phyloP scores from a whole-genome alignment of 805 yeast species.

The Saccharomyces cerevisiae region DNA sequence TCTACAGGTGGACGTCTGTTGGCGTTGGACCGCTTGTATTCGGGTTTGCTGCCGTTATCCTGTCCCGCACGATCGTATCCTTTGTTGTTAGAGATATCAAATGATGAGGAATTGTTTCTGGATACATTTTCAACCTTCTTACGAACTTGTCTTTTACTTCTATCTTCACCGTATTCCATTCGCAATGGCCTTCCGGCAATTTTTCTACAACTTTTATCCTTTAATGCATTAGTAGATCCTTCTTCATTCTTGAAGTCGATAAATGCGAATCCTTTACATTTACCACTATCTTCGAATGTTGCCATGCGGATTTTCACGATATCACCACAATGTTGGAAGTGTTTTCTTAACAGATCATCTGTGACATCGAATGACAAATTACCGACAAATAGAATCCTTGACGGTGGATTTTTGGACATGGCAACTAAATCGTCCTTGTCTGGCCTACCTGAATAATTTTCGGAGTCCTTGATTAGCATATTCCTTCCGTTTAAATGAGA shows the following conservation, averaged over 20 bases:
- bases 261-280: conserved; percentile 94
- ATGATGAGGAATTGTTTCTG: conserved; percentile 19
- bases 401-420: conserved; percentile 73
- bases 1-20: conserved; percentile 18
- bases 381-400: conserved; percentile 84
- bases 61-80: neutral
- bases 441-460: conserved; percentile 85
- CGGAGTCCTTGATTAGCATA: conserved; percentile 71
- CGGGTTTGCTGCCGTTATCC: conserved; percentile 5
- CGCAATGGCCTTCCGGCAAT: conserved; percentile 69
- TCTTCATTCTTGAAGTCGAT: conserved; percentile 74
- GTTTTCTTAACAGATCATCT: conserved; percentile 64
- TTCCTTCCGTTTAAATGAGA: conserved; percentile 72
- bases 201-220: conserved; percentile 56
- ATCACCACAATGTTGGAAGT: conserved; percentile 87
- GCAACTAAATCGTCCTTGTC: conserved; percentile 39
- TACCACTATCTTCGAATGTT: conserved; percentile 93
- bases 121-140: conserved; percentile 26
- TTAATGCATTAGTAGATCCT: conserved; percentile 77
- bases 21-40: conserved; percentile 5
- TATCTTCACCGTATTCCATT: conserved; percentile 91
- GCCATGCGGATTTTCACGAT: conserved; percentile 86
- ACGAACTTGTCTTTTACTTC: conserved; percentile 66
- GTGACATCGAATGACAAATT: conserved; percentile 89
- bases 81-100: conserved; percentile 12